A percentile compares a stretch with the other conserved stretches of the same genome.
phyloP scores from a whole-genome alignment of 345 rosid genomes.

The Garcia nutans region DNA sequence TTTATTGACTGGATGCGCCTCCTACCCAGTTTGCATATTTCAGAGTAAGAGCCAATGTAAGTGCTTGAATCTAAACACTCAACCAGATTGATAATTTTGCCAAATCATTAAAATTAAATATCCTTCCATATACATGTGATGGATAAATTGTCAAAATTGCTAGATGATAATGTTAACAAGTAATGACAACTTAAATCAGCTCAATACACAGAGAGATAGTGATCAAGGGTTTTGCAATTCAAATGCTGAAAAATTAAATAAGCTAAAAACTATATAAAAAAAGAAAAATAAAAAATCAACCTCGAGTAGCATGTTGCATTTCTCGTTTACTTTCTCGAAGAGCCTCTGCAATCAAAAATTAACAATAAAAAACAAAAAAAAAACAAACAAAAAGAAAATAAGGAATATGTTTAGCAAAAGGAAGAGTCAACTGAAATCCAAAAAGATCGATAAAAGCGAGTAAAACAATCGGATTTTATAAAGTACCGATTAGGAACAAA shows the following conservation, averaged over 20 bases:
- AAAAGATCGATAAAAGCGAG: not conserved
- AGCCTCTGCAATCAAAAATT: conserved; percentile 53
- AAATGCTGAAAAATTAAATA: conserved; percentile 6
- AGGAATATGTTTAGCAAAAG: not conserved
- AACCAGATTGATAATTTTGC: not conserved
- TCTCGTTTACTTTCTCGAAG: conserved; percentile 89
- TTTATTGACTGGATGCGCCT: not conserved
- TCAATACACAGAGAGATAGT: not conserved
- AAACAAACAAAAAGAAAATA: not conserved
- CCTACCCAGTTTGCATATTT: not conserved
- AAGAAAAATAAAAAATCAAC: conserved; percentile 27
- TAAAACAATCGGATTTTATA: not conserved
- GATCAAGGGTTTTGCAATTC: not conserved
- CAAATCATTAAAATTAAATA: not conserved
- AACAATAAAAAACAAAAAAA: not conserved
- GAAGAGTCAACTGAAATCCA: not conserved
- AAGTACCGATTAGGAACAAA: not conserved
- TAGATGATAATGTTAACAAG: not conserved
- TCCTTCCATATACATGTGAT: not conserved
- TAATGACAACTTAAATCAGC: not conserved
- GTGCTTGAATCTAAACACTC: not conserved
- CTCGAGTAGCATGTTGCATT: conserved; percentile 90
- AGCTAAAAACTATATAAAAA: not conserved
- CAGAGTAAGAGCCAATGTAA: not conserved
- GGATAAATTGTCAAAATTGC: not conserved